Base-by-base conservation (phyloP, 495 filamentous ascomycete species). In the Melanomma pulvis-pyrius region DNA sequence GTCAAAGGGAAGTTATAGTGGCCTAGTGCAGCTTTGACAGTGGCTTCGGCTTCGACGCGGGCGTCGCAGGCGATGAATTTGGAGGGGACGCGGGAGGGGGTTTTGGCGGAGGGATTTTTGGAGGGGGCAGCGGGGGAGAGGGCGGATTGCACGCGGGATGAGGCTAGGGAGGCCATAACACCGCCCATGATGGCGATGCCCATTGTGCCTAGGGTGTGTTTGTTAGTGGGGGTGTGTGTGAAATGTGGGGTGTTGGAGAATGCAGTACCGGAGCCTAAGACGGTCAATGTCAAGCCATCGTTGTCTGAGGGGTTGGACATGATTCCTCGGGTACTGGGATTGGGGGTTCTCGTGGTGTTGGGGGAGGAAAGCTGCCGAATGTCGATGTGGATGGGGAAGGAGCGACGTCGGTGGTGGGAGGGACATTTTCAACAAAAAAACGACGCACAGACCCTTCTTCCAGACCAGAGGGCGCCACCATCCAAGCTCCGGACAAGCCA, bases 121-220 rank as follows among this genome's bases (percentile, higher is more conserved):
- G 80, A 79, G 39, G 82, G 82, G 22, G 81, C 80, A 21, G 68
- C 21, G 0, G 80, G 74, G 13, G 78, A 36, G 80, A 73, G 13
- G 74, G 70, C 32, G 69, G 69, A 32, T 74, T 74, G 21, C 63
- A 75, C 39, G 65, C 67, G 81, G 68, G 68, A 51, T 41, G 82
- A 78, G 46, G 79, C 70, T 34, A 93, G 79, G 17, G 89, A 88
- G 57, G 82, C 75, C 53, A 93, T 85, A 69, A 96, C 90, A 50
- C 91, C 91, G 6, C 87, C 90, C 52, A 94, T 84, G 68, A 96
- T 92, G 36, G 91, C 89, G 48, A 90, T 88, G 50, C 91, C 92
- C 84, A 96, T 87, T 22, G 90, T 93, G 56, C 91, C 90, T 79
- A 26, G 28, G 15, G 6, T 28, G 28, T n/a, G n/a, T 44, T 39